A percentile compares a stretch with the other conserved stretches of the same genome.
Evolutionary conservation across 129 eudicot genomes (phyloP).

Genomic region (Calendula officinalis): DNA sequence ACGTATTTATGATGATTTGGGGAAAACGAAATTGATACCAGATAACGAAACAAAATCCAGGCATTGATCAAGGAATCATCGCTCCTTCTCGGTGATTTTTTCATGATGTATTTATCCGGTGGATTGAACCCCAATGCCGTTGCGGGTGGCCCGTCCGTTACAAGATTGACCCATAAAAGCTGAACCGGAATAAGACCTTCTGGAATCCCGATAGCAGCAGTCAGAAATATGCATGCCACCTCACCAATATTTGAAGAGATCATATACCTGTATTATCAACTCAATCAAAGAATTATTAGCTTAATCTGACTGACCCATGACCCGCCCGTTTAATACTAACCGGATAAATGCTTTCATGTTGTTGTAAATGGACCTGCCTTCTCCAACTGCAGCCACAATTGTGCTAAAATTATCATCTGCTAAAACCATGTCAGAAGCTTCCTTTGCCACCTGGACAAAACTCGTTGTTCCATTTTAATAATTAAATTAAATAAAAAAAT

Average conservation of each 20-base stretch:
- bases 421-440: conserved; percentile 92
- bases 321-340: too few species aligned
- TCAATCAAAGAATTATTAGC: too few species aligned
- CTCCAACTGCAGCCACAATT: conserved; percentile 82
- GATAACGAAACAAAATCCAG: conserved; percentile 87
- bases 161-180: conserved; percentile 88
- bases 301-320: too few species aligned
- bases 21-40: conserved; percentile 33
- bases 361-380: conserved; percentile 86
- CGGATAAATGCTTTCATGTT: conserved; percentile 92
- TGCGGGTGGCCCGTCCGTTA: conserved; percentile 91
- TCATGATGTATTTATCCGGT: conserved; percentile 79
- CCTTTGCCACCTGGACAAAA: conserved; percentile 74
- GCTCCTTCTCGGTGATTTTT: conserved; percentile 79
- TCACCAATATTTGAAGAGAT: conserved; percentile 88
- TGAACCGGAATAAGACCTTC: conserved; percentile 90
- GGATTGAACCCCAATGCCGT: conserved; percentile 93
- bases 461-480: neutral
- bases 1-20: too few species aligned
- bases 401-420: conserved; percentile 95
- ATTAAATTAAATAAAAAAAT: too few species aligned
- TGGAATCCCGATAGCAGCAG: conserved; percentile 91
- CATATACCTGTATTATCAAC: conserved; percentile 43
- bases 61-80: conserved; percentile 74
- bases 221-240: conserved; percentile 73